A percentile compares a stretch with the other conserved stretches of the same genome.
These are phyloP conservation scores for Rhipidocladum racemiflorum DNA, from an alignment of 176 grass and related monocot genomes.

Conservation along the genomic window DNA sequence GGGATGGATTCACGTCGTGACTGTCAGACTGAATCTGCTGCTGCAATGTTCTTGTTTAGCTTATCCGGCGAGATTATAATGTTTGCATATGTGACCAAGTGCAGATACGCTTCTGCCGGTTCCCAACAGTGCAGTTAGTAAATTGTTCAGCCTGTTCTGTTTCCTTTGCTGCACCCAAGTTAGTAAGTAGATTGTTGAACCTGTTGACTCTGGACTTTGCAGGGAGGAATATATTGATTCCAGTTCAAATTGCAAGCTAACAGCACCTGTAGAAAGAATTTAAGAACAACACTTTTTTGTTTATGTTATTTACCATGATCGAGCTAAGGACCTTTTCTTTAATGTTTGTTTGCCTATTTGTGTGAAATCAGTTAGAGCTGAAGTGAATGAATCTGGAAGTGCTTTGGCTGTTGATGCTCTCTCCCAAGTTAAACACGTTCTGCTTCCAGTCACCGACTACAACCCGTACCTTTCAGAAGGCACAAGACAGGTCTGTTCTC, in stretches of 20 bases:
- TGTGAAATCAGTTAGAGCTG: slow-evolving; percentile 61
- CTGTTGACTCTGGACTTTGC: background rate
- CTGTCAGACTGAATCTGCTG: background rate
- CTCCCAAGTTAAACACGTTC: slow-evolving; percentile 72
- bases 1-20: background rate
- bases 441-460: slow-evolving; percentile 83
- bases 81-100: background rate
- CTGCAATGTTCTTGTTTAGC: background rate
- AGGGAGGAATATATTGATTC: background rate
- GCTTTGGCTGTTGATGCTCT: slow-evolving; percentile 70
- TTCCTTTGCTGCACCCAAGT: background rate
- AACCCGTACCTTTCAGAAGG: slow-evolving; percentile 98
- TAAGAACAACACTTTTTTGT: background rate
- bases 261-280: background rate
- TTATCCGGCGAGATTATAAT: background rate
- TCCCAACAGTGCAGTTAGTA: background rate
- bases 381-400: slow-evolving; percentile 68
- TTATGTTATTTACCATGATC: background rate
- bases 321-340: background rate
- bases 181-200: background rate
- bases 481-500: slow-evolving; percentile 71
- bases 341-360: slow-evolving; percentile 7
- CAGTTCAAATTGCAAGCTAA: background rate
- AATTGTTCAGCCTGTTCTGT: background rate
- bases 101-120: background rate